Conservation (phyloP, 345 rosid species). For the Pistacia integerrima region DNA sequence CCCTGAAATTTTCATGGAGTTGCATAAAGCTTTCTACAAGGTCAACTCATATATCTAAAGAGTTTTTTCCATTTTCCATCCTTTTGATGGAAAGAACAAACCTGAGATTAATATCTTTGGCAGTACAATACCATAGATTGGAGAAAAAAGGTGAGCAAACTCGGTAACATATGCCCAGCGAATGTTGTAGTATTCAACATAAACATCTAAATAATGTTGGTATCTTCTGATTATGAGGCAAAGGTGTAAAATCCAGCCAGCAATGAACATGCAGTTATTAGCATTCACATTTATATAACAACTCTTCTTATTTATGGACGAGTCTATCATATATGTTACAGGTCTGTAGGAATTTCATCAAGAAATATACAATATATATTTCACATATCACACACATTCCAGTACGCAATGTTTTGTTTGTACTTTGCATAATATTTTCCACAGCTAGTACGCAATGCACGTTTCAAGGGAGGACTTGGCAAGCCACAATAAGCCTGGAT, state of each 20-base stretch:
- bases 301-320: neutral
- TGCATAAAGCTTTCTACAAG: too few relatives aligned
- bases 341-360: neutral
- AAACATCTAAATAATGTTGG: too few relatives aligned
- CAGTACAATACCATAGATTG: too few relatives aligned
- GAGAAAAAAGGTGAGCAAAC: too few relatives aligned
- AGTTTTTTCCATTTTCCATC: too few relatives aligned
- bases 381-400: conserved; percentile 1
- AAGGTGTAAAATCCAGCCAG: neutral
- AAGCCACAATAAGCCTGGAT: conserved; percentile 92
- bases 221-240: too few relatives aligned
- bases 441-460: conserved; percentile 38
- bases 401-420: conserved; percentile 25
- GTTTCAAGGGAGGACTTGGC: conserved; percentile 80
- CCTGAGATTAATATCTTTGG: too few relatives aligned
- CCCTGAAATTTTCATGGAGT: too few relatives aligned
- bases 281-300: neutral
- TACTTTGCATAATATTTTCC: neutral
- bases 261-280: neutral
- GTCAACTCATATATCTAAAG: too few relatives aligned
- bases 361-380: neutral
- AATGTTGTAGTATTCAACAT: too few relatives aligned
- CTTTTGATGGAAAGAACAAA: too few relatives aligned
- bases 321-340: neutral
- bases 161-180: too few relatives aligned